Evolutionary conservation across 2,329 filamentous ascomycete genomes (phyloP), one percentile per base, ranked within the genome.

Genomic region (Fusarium dlaminii): DNA sequence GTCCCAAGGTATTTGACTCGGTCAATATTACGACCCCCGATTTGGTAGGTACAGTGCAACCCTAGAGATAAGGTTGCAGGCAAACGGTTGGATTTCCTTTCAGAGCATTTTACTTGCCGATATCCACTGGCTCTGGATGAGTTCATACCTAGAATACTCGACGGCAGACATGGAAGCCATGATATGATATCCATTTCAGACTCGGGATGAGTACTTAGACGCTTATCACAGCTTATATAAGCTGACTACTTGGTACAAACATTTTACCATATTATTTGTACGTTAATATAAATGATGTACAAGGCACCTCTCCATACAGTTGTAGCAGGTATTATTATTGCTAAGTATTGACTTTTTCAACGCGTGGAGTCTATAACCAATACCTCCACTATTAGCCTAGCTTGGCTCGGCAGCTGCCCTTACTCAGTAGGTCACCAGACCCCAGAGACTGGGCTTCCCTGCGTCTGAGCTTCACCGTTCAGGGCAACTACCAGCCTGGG

Each of bases 351-450:
- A 39, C 51, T 24, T 29, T 36, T 54, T 37, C 34, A 54, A 54
- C 34, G 34, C 34, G 51, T 55, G 34, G 51, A 55, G 51, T 42
- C 52, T 42, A n/a, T 30, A 59, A 22, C 34, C 36, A 57, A 60
- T 42, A 45, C 72, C 59, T 74, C 72, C 68, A 73, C 72, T 75
- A 66, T 66, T 66, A 72, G 64, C 69, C 62, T 75, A 75, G 66
- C 58, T 56, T 56, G 68, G 37, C 55, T 49, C 69, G 66, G 72
- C 69, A 75, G 57, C 73, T 73, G 69, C 74, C 74, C 54, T 48
- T 74, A 34, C 34, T 40, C 66, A 62, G 69, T 75, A 76, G 74
- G 74, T 76, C 74, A 76, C 68, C 70, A 63, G 74, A 76, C 74
- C 66, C 52, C 51, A 62, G 67, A 68, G 64, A 43, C 55, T 63